These are phyloP conservation scores for Gnomoniopsis smithogilvyi DNA, from an alignment of 2,329 filamentous ascomycete genomes.

Conservation along the genomic window DNA sequence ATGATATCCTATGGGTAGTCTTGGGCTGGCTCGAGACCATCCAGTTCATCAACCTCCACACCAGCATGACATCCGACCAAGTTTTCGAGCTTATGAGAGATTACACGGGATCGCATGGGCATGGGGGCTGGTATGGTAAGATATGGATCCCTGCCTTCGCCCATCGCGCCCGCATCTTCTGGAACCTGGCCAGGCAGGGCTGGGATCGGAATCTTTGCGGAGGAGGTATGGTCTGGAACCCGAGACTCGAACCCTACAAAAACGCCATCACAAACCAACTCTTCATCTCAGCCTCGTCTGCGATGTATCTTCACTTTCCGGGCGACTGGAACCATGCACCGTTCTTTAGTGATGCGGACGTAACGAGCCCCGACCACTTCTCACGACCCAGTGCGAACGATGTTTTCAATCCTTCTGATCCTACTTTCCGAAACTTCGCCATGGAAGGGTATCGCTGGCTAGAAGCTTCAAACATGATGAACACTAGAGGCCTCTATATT, in stretches of 20 bases:
- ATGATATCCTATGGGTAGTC: slow-evolving; percentile 95
- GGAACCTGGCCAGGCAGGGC: slow-evolving; percentile 72
- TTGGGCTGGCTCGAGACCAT: slow-evolving; percentile 84
- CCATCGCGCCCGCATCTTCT: slow-evolving; percentile 80
- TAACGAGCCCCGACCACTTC: background rate
- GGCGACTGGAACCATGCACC: slow-evolving; percentile 73
- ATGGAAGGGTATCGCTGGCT: slow-evolving; percentile 81
- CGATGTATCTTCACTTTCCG: slow-evolving; percentile 88
- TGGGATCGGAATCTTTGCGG: slow-evolving; percentile 81
- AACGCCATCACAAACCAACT: slow-evolving; percentile 96
- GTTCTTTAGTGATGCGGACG: slow-evolving; percentile 38
- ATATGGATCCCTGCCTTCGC: slow-evolving; percentile 76
- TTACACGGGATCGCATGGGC: slow-evolving; percentile 21
- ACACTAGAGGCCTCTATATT: slow-evolving; percentile 68
- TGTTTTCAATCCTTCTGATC: slow-evolving; percentile 45
- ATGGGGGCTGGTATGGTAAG: slow-evolving; percentile 65
- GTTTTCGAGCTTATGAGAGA: background rate
- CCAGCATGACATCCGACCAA: slow-evolving; percentile 53
- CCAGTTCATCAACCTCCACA: slow-evolving; percentile 72
- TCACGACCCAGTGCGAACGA: slow-evolving; percentile 17
- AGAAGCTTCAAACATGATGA: slow-evolving; percentile 74
- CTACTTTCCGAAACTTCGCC: slow-evolving; percentile 68
- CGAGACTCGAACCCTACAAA: slow-evolving; percentile 77
- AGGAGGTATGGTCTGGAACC: slow-evolving; percentile 92
- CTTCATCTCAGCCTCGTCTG: slow-evolving; percentile 77